These are phyloP conservation scores for Fusarium sp. DNA, from an alignment of 2,329 filamentous ascomycete species.

Conservation along the genomic window DNA sequence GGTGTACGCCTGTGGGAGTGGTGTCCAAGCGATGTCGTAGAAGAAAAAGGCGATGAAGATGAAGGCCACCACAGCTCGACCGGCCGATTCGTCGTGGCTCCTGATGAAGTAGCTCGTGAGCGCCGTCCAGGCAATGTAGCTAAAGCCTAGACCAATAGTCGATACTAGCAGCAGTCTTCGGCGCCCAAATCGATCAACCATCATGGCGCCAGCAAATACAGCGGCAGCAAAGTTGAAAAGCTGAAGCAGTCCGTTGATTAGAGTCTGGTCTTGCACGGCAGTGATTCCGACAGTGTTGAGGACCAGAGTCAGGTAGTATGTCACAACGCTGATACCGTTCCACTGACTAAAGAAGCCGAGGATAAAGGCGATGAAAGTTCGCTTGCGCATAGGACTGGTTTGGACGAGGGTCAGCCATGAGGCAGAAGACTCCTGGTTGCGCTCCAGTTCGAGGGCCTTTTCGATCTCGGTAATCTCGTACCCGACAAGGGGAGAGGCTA, in stretches of 20 bases:
- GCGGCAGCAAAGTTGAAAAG: constrained; percentile 51
- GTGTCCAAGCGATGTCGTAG: constrained; percentile 49
- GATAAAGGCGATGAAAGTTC: constrained; percentile 13
- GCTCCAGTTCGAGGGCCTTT: constrained; percentile 18
- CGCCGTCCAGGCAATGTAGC: background rate
- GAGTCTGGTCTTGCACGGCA: constrained; percentile 48
- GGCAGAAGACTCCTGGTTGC: constrained; percentile 29
- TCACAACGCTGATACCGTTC: constrained; percentile 9
- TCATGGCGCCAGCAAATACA: constrained; percentile 48
- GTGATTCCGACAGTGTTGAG: constrained; percentile 51
- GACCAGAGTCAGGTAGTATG: constrained; percentile 52
- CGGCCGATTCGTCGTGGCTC: constrained; percentile 26
- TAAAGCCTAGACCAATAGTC: constrained; percentile 43
- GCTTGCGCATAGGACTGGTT: constrained; percentile 14
- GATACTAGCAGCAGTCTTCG: constrained; percentile 53
- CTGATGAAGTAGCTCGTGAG: background rate
- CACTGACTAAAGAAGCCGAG: constrained; percentile 21
- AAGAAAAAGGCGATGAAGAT: constrained; percentile 52
- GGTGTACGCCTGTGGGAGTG: constrained; percentile 43
- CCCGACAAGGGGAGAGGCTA: constrained; percentile 4
- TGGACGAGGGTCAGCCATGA: constrained; percentile 12
- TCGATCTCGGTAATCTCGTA: constrained; percentile 20
- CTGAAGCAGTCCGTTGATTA: constrained; percentile 44
- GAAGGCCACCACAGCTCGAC: constrained; percentile 47
- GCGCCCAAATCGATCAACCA: constrained; percentile 54